These are phyloP conservation scores for Luffa aegyptiaca DNA, from an alignment of 306 rosid genomes.

Conservation along the genomic window DNA sequence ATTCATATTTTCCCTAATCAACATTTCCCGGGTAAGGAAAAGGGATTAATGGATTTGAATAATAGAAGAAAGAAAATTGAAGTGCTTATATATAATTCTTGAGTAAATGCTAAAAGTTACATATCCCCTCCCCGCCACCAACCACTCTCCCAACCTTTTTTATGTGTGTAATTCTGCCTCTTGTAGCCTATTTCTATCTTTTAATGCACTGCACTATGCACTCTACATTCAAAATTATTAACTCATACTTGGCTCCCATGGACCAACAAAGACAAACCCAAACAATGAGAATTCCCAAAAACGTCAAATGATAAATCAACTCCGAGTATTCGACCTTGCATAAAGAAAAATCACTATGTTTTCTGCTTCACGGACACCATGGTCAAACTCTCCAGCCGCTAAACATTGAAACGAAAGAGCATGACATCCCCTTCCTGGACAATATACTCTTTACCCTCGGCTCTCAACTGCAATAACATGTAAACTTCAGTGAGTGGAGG, in stretches of 20 bases:
- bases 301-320: not conserved
- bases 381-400: conserved; percentile 9
- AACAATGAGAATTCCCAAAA: not conserved
- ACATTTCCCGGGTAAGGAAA: not conserved
- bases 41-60: not conserved
- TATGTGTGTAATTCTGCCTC: not conserved
- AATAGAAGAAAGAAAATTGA: not conserved
- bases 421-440: conserved; percentile 95
- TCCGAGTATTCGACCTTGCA: not conserved
- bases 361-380: not conserved
- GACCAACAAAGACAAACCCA: not conserved
- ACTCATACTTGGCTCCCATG: not conserved
- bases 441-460: conserved; percentile 89
- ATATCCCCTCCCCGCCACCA: not conserved
- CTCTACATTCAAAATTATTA: conserved; percentile 15
- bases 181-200: not conserved
- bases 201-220: conserved; percentile 1
- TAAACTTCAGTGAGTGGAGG: not conserved
- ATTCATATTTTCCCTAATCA: not conserved
- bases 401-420: conserved; percentile 93
- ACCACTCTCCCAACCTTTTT: not conserved
- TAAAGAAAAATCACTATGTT: not conserved
- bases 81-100: not conserved
- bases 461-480: conserved; percentile 63
- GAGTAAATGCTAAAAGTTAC: not conserved